These are phyloP conservation scores for Whalleya microplaca DNA, from an alignment of 2,329 filamentous ascomycete genomes.

Conservation along the genomic window DNA sequence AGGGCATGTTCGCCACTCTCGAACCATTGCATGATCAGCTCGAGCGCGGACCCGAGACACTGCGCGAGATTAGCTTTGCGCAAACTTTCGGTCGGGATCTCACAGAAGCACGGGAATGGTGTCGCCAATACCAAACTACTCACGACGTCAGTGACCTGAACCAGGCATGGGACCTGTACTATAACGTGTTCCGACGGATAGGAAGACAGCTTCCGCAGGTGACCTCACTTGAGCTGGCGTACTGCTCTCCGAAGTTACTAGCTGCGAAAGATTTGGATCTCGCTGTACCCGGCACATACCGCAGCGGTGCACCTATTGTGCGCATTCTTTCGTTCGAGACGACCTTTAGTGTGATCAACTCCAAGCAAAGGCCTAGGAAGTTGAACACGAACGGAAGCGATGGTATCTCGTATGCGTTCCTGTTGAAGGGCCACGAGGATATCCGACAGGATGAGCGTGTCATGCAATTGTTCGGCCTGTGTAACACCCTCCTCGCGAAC, in stretches of 20 bases:
- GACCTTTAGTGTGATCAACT: slow-evolving; percentile 89
- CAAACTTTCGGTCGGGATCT: slow-evolving; percentile 97
- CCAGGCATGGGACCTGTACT: slow-evolving; percentile 98
- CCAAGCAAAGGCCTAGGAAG: slow-evolving; percentile 93
- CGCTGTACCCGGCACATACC: slow-evolving; percentile 94
- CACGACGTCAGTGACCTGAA: slow-evolving; percentile 93
- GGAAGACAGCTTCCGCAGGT: slow-evolving; percentile 90
- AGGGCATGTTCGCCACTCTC: slow-evolving; percentile 93
- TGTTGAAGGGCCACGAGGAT: slow-evolving; percentile 98
- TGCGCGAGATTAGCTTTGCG: slow-evolving; percentile 94
- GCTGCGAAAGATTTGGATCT: slow-evolving; percentile 84
- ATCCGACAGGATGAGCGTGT: slow-evolving; percentile 98
- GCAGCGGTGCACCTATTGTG: slow-evolving; percentile 76
- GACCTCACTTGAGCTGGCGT: slow-evolving; percentile 89
- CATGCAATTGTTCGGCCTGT: slow-evolving; percentile 98
- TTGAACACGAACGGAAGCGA: slow-evolving; percentile 88
- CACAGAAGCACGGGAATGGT: slow-evolving; percentile 94
- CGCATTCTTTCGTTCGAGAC: slow-evolving; percentile 88
- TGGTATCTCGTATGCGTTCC: slow-evolving; percentile 82
- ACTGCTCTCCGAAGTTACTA: slow-evolving; percentile 93
- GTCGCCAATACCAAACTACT: slow-evolving; percentile 86
- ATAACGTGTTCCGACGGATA: slow-evolving; percentile 96
- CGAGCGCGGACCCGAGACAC: slow-evolving; percentile 86
- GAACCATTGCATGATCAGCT: slow-evolving; percentile 90
- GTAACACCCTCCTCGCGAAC: slow-evolving; percentile 91